Conservation (phyloP, 2,329 filamentous ascomycete species). For the Neonectria hederae region DNA sequence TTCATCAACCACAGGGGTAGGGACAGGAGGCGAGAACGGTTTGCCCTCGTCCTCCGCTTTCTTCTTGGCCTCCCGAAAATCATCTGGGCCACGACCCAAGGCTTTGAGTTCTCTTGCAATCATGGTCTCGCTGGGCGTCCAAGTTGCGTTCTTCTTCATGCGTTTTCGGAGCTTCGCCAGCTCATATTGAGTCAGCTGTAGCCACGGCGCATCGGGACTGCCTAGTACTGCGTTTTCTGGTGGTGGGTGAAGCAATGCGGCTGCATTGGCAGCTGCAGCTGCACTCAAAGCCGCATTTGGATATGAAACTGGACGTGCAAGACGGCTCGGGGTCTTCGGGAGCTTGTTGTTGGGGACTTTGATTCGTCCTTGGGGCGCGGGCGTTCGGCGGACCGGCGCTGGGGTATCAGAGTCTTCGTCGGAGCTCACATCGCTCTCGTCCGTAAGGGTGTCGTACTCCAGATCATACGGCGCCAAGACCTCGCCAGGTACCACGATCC, state of each 20-base stretch:
- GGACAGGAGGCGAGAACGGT: constrained; percentile 61
- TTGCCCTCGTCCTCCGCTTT: constrained; percentile 73
- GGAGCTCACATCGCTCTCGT: constrained; percentile 62
- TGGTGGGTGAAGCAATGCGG: constrained; percentile 62
- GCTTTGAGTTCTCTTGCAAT: constrained; percentile 79
- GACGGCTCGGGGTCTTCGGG: constrained; percentile 57
- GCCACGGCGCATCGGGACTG: constrained; percentile 70
- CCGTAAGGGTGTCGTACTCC: constrained; percentile 67
- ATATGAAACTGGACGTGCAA: constrained; percentile 48
- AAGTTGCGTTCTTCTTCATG: constrained; percentile 92
- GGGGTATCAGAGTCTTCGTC: constrained; percentile 59
- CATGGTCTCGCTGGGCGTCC: constrained; percentile 88
- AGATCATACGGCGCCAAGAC: constrained; percentile 73
- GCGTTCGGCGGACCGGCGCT: constrained; percentile 49
- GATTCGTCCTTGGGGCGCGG: constrained; percentile 55
- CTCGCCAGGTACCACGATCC: constrained; percentile 73
- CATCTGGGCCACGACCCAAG: constrained; percentile 73
- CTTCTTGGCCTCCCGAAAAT: constrained; percentile 68
- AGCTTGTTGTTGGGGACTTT: constrained; percentile 57
- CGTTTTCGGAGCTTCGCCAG: constrained; percentile 77
- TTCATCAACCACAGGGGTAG: constrained; percentile 53
- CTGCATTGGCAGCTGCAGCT: constrained; percentile 53
- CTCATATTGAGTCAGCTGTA: constrained; percentile 72
- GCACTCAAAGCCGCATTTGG: constrained; percentile 48
- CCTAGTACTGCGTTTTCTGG: constrained; percentile 68